Evolutionary conservation across 768 basidiomycete genomes (phyloP).

Genomic region (Pholiota molesta): DNA sequence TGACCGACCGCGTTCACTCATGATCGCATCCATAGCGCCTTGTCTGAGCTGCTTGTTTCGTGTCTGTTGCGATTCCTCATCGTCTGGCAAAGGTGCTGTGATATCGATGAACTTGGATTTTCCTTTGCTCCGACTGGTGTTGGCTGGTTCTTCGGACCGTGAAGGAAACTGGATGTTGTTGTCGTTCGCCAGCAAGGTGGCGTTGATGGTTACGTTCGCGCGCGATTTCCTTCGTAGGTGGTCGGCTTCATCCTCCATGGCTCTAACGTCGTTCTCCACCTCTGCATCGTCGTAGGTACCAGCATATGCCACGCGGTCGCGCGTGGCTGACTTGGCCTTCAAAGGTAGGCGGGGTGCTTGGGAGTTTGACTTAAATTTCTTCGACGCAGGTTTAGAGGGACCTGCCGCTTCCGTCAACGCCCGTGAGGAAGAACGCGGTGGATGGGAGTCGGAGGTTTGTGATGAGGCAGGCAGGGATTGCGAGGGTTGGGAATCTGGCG

Average conservation of each 20-base stretch:
- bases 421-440: slow-evolving; percentile 28
- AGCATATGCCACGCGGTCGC: slow-evolving; percentile 25
- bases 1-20: slow-evolving; percentile 26
- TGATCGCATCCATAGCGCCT: slow-evolving; percentile 50
- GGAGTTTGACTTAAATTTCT: slow-evolving; percentile 59
- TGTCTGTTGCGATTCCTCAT: slow-evolving; percentile 69
- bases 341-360: slow-evolving; percentile 25
- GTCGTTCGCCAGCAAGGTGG: slow-evolving; percentile 29
- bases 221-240: slow-evolving; percentile 62
- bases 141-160: slow-evolving; percentile 28
- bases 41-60: slow-evolving; percentile 67
- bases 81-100: slow-evolving; percentile 48
- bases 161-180: slow-evolving; percentile 39
- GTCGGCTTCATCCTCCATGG: slow-evolving; percentile 74
- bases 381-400: slow-evolving; percentile 51
- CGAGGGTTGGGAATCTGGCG: slow-evolving; percentile 39
- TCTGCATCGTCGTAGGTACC: slow-evolving; percentile 50
- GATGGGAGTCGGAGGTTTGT: slow-evolving; percentile 31
- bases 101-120: slow-evolving; percentile 47
- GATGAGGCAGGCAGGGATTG: slow-evolving; percentile 30
- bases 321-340: slow-evolving; percentile 16
- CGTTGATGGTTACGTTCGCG: slow-evolving; percentile 44
- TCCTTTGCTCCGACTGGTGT: slow-evolving; percentile 29
- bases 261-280: slow-evolving; percentile 68
- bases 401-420: too few species aligned